Conservation (phyloP, 192 early-diverging fungal species). For the Linnemannia exigua region DNA sequence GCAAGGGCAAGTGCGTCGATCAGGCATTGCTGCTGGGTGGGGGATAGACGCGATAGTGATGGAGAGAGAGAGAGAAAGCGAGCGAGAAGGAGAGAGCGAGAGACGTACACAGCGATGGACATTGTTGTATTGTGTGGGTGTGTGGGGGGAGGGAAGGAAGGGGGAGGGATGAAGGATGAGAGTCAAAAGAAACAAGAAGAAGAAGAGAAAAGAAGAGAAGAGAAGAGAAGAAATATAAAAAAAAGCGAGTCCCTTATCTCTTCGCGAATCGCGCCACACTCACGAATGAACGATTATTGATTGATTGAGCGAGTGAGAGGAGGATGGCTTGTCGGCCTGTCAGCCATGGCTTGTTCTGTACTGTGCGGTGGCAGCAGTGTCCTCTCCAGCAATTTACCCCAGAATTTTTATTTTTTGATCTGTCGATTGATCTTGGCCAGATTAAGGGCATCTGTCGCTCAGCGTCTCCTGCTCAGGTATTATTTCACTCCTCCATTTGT, state of each 20-base stretch:
- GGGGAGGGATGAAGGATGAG: background rate
- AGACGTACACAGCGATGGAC: constrained; percentile 49
- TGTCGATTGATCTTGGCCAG: no score
- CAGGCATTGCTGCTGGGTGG: background rate
- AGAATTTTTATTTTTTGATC: no score
- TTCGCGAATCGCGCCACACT: background rate
- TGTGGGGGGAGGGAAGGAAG: background rate
- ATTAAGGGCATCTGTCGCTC: no score
- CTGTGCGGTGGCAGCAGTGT: no score
- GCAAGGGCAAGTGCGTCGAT: background rate
- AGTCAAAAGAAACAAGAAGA: constrained; percentile 13
- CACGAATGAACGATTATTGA: background rate
- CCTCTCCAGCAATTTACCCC: no score
- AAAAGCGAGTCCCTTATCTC: constrained; percentile 11
- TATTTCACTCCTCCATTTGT: no score
- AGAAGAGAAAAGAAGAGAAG: background rate
- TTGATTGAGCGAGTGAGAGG: no score
- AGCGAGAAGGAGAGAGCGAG: background rate
- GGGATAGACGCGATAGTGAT: background rate
- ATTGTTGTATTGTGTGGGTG: constrained; percentile 18
- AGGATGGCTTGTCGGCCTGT: no score
- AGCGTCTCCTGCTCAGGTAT: no score
- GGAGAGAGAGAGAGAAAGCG: background rate
- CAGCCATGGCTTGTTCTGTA: no score
- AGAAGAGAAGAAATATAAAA: background rate